These are phyloP conservation scores for Puccinia horiana DNA, from an alignment of 1,284 basidiomycete species.

Conservation along the genomic window DNA sequence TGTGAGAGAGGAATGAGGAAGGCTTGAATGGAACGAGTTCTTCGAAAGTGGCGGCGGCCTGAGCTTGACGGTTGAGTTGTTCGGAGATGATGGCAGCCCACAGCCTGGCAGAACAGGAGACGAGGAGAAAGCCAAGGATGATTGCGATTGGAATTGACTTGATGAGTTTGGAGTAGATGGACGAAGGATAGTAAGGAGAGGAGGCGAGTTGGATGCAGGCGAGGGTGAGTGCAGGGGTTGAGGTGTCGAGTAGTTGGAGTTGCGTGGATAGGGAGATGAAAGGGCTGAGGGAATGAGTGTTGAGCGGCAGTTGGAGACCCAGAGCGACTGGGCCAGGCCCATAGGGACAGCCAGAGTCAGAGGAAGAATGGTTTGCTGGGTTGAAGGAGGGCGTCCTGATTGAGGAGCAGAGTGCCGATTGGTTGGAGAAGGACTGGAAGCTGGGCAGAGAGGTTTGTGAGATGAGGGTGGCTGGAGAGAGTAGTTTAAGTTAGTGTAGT, in stretches of 20 bases:
- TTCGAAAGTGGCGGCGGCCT: not conserved
- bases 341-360: conserved; percentile 40
- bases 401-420: conserved; percentile 39
- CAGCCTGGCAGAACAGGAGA: conserved; percentile 5
- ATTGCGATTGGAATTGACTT: conserved; percentile 3
- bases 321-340: conserved; percentile 41
- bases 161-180: conserved; percentile 19
- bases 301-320: conserved; percentile 12
- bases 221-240: conserved; percentile 40
- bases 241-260: conserved; percentile 43
- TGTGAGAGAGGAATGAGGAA: not conserved
- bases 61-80: conserved; percentile 36
- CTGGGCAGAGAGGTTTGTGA: conserved; percentile 24
- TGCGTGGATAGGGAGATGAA: conserved; percentile 25
- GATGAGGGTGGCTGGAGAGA: conserved; percentile 22
- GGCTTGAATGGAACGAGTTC: not conserved
- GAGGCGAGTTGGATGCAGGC: conserved; percentile 42
- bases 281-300: not conserved
- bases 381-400: conserved; percentile 19
- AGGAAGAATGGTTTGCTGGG: not conserved
- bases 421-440: conserved; percentile 41
- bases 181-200: conserved; percentile 21
- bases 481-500: not conserved
- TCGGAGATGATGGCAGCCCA: conserved; percentile 47
- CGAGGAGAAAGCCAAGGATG: not conserved